Conservation (phyloP, 768 basidiomycete genomes). For the Candolleomyces eurysporus region DNA sequence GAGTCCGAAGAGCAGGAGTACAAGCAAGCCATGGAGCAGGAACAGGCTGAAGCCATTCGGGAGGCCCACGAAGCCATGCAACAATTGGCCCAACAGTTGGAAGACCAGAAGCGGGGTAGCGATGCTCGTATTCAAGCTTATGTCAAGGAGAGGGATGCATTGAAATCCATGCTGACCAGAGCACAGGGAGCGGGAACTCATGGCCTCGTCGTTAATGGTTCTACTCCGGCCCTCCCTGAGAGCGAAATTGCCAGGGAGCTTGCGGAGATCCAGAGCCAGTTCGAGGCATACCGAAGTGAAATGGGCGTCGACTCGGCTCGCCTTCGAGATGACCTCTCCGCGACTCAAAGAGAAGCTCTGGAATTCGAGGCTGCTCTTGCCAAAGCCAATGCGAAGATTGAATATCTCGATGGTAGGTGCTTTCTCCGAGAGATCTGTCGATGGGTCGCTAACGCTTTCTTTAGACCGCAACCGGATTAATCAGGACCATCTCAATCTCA, state of each 20-base stretch:
- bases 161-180: slow-evolving; percentile 70
- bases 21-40: slow-evolving; percentile 63
- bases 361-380: slow-evolving; percentile 67
- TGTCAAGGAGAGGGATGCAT: slow-evolving; percentile 84
- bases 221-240: slow-evolving; percentile 8
- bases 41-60: slow-evolving; percentile 75
- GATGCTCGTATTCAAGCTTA: slow-evolving; percentile 75
- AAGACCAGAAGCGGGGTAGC: slow-evolving; percentile 69
- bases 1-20: slow-evolving; percentile 83
- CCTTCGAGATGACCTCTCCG: slow-evolving; percentile 66
- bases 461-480: slow-evolving; percentile 69
- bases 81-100: slow-evolving; percentile 73
- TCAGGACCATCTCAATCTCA: slow-evolving; percentile 64
- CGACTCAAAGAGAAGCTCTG: slow-evolving; percentile 66
- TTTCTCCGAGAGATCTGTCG: neutral
- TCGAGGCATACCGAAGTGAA: slow-evolving; percentile 77
- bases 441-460: neutral
- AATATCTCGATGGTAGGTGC: slow-evolving; percentile 68
- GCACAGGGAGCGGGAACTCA: slow-evolving; percentile 31
- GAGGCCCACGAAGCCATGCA: slow-evolving; percentile 90
- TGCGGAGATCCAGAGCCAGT: slow-evolving; percentile 72
- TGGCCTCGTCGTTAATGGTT: slow-evolving; percentile 13
- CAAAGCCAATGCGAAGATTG: slow-evolving; percentile 80
- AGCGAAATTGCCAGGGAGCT: slow-evolving; percentile 57
- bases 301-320: slow-evolving; percentile 75